Evolutionary conservation across 805 yeast genomes (phyloP).

Genomic region (Millerago galiae): DNA sequence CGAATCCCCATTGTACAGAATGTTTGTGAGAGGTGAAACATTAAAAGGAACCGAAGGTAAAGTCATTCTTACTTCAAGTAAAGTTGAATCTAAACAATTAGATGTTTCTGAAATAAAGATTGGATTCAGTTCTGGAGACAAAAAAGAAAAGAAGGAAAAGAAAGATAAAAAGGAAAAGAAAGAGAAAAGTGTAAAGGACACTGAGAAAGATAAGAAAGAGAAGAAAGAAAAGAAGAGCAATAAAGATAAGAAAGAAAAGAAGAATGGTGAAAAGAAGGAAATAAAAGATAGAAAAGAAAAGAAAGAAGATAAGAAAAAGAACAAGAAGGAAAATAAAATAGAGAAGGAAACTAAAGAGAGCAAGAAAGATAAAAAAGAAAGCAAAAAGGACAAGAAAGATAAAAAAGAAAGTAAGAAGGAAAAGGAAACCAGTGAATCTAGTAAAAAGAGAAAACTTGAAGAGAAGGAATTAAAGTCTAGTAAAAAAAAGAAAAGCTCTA

Average conservation of each 20-base stretch:
- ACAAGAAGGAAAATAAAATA: constrained; percentile 14
- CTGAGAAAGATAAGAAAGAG: constrained; percentile 25
- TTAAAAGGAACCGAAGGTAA: constrained; percentile 66
- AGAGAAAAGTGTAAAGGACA: constrained; percentile 20
- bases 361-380: constrained; percentile 21
- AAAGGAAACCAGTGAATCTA: constrained; percentile 10
- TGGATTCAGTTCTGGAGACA: constrained; percentile 10
- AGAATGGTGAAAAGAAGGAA: constrained; percentile 20
- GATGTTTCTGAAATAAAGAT: constrained; percentile 14
- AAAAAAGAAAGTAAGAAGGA: constrained; percentile 21
- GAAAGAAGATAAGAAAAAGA: constrained; percentile 7
- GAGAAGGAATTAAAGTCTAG: background rate
- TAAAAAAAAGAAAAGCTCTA: constrained; percentile 1
- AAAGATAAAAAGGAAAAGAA: constrained; percentile 15
- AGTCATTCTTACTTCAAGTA: constrained; percentile 13
- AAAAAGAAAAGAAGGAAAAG: constrained; percentile 9
- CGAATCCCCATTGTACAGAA: constrained; percentile 68
- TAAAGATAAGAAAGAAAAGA: constrained; percentile 19
- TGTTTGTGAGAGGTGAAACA: constrained; percentile 87
- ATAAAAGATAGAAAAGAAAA: constrained; percentile 14
- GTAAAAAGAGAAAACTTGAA: constrained; percentile 4
- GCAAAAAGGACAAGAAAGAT: constrained; percentile 24
- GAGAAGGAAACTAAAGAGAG: constrained; percentile 17
- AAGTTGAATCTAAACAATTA: background rate
- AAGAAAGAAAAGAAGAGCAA: constrained; percentile 17